A percentile compares a stretch with the other conserved stretches of the same genome.
These are phyloP conservation scores for Harringtonia lauricola DNA, from an alignment of 2,329 filamentous ascomycete species.

Conservation along the genomic window DNA sequence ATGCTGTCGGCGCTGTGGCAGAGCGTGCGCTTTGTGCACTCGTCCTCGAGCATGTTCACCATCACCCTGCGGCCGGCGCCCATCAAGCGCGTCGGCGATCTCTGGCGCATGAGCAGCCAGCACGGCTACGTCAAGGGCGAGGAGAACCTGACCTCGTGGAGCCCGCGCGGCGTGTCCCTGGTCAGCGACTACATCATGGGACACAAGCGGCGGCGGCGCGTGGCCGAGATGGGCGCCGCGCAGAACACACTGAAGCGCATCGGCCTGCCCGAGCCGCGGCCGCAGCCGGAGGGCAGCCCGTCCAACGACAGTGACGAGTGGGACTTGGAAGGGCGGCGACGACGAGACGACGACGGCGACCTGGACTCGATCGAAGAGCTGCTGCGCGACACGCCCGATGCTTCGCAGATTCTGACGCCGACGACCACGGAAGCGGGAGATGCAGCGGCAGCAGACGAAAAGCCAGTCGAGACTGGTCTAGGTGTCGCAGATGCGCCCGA, in stretches of 20 bases:
- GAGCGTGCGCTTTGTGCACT: slow-evolving; percentile 73
- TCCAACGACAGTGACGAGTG: too few species aligned
- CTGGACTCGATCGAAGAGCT: slow-evolving; percentile 45
- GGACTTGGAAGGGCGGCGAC: slow-evolving; percentile 10
- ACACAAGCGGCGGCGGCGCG: slow-evolving; percentile 60
- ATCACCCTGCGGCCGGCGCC: slow-evolving; percentile 77
- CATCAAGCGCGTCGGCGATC: slow-evolving; percentile 80
- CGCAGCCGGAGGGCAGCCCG: too few species aligned
- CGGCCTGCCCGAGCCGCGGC: slow-evolving; percentile 30
- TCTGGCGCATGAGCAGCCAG: slow-evolving; percentile 93
- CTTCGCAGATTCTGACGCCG: slow-evolving; percentile 28
- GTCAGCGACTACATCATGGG: slow-evolving; percentile 77
- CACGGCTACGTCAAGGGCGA: slow-evolving; percentile 96
- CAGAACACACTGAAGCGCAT: slow-evolving; percentile 54
- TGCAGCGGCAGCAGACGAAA: neutral
- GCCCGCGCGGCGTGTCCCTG: slow-evolving; percentile 77
- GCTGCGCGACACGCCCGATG: slow-evolving; percentile 45
- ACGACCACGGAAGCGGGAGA: neutral
- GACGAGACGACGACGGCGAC: slow-evolving; percentile 14
- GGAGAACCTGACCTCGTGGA: slow-evolving; percentile 75
- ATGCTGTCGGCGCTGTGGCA: slow-evolving; percentile 84
- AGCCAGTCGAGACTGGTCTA: too few species aligned
- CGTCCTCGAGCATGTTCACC: slow-evolving; percentile 77
- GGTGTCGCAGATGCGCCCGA: too few species aligned
- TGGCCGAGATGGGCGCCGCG: slow-evolving; percentile 70